Conservation (phyloP, 192 early-diverging fungal species). For the Rhizophlyctis rosea region DNA sequence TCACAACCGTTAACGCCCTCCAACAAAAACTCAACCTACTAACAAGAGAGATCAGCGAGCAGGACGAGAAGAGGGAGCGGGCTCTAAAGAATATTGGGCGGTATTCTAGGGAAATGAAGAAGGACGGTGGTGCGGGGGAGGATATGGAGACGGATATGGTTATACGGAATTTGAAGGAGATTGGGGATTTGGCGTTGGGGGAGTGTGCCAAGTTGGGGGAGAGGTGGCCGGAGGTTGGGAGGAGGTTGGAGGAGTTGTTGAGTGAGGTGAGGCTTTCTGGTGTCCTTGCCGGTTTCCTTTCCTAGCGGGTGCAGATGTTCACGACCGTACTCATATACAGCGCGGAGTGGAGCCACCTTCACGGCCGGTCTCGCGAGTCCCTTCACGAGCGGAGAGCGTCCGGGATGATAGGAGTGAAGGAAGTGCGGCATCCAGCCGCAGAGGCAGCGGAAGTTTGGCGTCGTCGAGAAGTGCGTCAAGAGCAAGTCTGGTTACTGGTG, state of each 20-base stretch:
- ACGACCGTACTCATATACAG: conserved; percentile 1
- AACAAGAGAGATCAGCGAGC: conserved; percentile 45
- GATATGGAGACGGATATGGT: conserved; percentile 45
- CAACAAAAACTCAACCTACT: conserved; percentile 39
- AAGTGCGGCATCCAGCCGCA: conserved; percentile 2
- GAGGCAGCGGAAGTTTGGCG: conserved; percentile 1
- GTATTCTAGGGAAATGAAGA: conserved; percentile 28
- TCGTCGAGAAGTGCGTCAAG: not conserved
- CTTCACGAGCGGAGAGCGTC: conserved; percentile 36
- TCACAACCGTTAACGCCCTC: conserved; percentile 40
- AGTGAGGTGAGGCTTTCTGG: conserved; percentile 23
- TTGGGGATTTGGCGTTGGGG: conserved; percentile 41
- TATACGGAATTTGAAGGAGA: conserved; percentile 43
- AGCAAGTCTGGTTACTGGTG: not conserved
- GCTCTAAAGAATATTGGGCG: conserved; percentile 32
- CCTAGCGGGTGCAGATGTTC: not conserved
- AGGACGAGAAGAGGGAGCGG: conserved; percentile 45
- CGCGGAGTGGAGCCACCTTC: conserved; percentile 45
- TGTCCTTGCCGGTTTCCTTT: not conserved
- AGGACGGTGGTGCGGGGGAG: conserved; percentile 2
- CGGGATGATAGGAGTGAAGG: not conserved
- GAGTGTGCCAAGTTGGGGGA: conserved; percentile 37
- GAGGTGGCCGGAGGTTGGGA: conserved; percentile 34
- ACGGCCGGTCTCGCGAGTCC: conserved; percentile 37
- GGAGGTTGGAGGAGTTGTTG: conserved; percentile 34